Base-by-base conservation (phyloP, 73 alveolate genomes). In the Symbiodinium pilosum region DNA sequence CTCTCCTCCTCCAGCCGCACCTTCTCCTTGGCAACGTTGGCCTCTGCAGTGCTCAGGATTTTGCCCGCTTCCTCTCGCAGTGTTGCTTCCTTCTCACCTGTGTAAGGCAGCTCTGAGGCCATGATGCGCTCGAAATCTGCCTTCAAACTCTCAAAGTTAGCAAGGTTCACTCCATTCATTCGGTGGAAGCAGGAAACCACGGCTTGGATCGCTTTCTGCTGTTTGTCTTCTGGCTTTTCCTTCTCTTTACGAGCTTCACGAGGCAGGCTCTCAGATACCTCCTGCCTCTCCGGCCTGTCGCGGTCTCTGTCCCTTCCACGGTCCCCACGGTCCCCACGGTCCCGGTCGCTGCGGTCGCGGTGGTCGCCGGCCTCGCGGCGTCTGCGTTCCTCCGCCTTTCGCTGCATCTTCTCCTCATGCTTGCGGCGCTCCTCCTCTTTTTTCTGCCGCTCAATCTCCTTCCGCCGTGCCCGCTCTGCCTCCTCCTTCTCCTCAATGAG, bases 121-220 rank as follows among this genome's bases (percentile, higher is more conserved):
- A 84, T 84, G 75, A 84, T 40, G 71, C 92, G 92, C 56, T 84
- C 92, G 92, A 84, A 84, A 38, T 84, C 92, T 26, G 92, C 92
- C 92, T 84, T 84, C 92, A 84, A 6, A 42, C 42, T 42, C 42
- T 84, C 92, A 44, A 43, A 84, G 42, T 84, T 84, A 14, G 30
- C 34, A 28, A 84, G 18, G 44, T 40, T 42, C 42, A 43, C 56
- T 16, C 71, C 71, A 11, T n/a, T 24, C 92, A 84, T 84, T 42
- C 92, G 92, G 40, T 84, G 68, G 43, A 84, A 84, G 43, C 68
- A 42, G 24, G 75, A 16, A 30, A 16, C 26, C 41, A 43, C 92
- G 21, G 92, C 56, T 32, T 84, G 92, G 42, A 84, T 30, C 20
- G 92, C 92, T 43, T 54, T 40, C 32, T 83, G 91, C 91, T 41